phyloP scores from a whole-genome alignment of 148 eudicot genomes.

The Camellia sinensis region DNA sequence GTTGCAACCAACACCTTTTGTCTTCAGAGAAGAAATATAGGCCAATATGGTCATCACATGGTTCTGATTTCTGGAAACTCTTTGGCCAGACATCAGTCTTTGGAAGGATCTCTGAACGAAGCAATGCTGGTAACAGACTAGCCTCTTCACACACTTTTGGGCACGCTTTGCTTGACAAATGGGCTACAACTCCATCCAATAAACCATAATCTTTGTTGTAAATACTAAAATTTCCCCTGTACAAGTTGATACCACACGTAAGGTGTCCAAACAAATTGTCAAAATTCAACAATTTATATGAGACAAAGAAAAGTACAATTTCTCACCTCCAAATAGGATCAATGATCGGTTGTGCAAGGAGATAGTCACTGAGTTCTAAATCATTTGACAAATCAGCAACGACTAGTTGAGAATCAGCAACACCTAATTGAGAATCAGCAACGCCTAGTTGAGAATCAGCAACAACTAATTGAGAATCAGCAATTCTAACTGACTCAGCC shows the following conservation, averaged over 20 bases:
- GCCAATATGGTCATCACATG: slow-evolving; percentile 38
- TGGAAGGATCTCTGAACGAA: slow-evolving; percentile 39
- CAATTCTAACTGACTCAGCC: slow-evolving; percentile 9
- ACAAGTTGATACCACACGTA: background rate
- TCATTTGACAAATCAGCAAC: slow-evolving; percentile 9
- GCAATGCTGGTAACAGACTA: slow-evolving; percentile 25
- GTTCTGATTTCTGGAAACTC: slow-evolving; percentile 43
- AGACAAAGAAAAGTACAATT: background rate
- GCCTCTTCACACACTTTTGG: slow-evolving; percentile 39
- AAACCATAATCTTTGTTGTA: slow-evolving; percentile 17
- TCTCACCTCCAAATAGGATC: slow-evolving; percentile 58
- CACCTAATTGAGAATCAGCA: no score
- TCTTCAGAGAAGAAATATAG: slow-evolving; percentile 55
- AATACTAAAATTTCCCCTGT: slow-evolving; percentile 50
- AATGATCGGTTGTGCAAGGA: slow-evolving; percentile 35
- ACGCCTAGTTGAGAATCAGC: no score
- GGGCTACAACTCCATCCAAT: slow-evolving; percentile 47
- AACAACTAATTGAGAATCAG: slow-evolving; percentile 7
- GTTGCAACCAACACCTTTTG: slow-evolving; percentile 24
- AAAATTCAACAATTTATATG: background rate
- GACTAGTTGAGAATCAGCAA: slow-evolving; percentile 9
- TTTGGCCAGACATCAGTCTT: slow-evolving; percentile 58
- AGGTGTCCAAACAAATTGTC: background rate
- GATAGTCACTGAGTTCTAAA: slow-evolving; percentile 4
- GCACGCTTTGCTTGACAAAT: slow-evolving; percentile 53